Evolutionary conservation across 2,329 filamentous ascomycete genomes (phyloP).

Genomic region (Septoria linicola): DNA sequence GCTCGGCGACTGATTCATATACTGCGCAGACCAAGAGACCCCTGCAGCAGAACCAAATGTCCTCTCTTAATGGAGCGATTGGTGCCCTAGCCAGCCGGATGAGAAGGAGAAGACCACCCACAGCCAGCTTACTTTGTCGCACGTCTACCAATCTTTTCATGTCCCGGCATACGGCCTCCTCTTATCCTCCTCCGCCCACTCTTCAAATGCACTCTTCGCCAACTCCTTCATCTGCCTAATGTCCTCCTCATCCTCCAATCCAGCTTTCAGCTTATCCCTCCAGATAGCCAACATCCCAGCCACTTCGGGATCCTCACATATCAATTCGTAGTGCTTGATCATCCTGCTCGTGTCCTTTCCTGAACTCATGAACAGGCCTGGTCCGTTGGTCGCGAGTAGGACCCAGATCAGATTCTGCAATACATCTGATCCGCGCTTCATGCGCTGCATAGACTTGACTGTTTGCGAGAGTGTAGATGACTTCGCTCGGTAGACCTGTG

Average conservation of each 20-base stretch:
- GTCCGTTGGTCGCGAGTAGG: conserved; percentile 29
- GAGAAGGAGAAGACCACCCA: too few species aligned
- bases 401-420: conserved; percentile 40
- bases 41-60: too few species aligned
- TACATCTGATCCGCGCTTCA: conserved; percentile 34
- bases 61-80: too few species aligned
- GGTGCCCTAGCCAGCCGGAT: too few species aligned
- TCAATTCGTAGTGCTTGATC: conserved; percentile 34
- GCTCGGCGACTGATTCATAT: too few species aligned
- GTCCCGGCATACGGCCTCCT: conserved; percentile 14
- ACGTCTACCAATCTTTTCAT: too few species aligned
- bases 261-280: conserved; percentile 34
- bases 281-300: conserved; percentile 30
- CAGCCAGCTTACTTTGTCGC: too few species aligned
- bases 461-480: conserved; percentile 25
- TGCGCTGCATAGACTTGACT: conserved; percentile 28
- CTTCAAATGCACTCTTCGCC: conserved; percentile 27
- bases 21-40: too few species aligned
- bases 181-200: conserved; percentile 17
- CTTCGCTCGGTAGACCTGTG: conserved; percentile 25
- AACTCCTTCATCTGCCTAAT: conserved; percentile 32
- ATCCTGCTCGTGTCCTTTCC: conserved; percentile 40
- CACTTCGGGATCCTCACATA: conserved; percentile 28
- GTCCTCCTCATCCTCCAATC: conserved; percentile 28
- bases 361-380: conserved; percentile 36